Base-by-base conservation (phyloP, 352 stramenopile genomes). In the Pythium dissotocum region DNA sequence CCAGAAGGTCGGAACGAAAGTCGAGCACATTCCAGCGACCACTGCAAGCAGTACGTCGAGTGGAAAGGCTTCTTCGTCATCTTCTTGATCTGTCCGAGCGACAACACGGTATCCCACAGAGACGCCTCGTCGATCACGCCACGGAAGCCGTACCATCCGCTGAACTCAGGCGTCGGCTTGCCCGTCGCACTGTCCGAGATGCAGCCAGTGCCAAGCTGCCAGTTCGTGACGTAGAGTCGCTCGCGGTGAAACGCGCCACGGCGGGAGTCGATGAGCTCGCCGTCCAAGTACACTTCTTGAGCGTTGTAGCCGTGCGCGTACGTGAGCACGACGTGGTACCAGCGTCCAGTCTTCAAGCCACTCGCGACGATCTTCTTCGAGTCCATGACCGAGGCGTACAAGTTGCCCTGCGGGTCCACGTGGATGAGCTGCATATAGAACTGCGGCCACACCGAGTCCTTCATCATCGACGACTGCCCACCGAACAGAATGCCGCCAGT, bases 341-440 rank as follows among this genome's bases (percentile, higher is more conserved):
- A 67, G 2, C 51, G 53, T 3, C 56, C 16, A 1, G n/a, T 33
- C 10, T 52, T 24, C 5, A 69, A 33, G 8, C 30, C 21, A 30
- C 2, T 35, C 5, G 16, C 42, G 40, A 69, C 26, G 24, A 21
- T 28, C 6, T 26, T 30, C 28, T 62, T 54, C 21, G 7, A 2
- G 60, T 65, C 14, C 2, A 61, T 0, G 16, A 65, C 35, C 0
- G 68, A 71, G 63, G 56, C 70, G 58, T 40, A 65, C 24, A 74
- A 57, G 10, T 63, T 58, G 32, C 49, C 14, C 1, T 61, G 6
- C 3, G 38, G 21, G 46, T 74, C 63, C 35, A 74, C 51, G 42
- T 38, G 44, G 7, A 67, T 44, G 35, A 74, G 38, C 26, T 62
- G 57, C 42, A 57, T 26, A 28, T 48, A 33, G 21, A 33, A 49